Percentiles rank a stretch among this genome's conserved stretches.
Evolutionary conservation across 352 stramenopile genomes (phyloP).

Genomic region (Pythium sp.): DNA sequence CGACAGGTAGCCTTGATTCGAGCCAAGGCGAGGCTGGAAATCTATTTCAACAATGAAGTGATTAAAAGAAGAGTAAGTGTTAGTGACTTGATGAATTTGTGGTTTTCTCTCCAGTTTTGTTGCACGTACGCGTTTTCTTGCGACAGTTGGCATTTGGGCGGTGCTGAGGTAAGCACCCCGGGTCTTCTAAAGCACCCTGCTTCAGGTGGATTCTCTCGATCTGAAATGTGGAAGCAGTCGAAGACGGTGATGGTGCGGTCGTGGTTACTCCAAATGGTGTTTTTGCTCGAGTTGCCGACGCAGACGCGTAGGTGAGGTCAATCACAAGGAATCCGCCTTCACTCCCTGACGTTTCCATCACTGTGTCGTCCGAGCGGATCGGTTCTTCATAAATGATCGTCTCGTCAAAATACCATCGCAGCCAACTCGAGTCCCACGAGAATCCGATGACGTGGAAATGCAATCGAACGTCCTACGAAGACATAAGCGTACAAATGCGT

Average conservation of each 20-base stretch:
- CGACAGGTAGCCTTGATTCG: conserved; percentile 62
- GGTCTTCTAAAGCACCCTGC: conserved; percentile 26
- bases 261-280: neutral
- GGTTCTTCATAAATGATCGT: conserved; percentile 46
- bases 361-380: conserved; percentile 10
- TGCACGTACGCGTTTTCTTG: conserved; percentile 34
- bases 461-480: conserved; percentile 25
- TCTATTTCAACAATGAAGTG: conserved; percentile 16
- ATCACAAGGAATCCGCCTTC: neutral
- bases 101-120: neutral
- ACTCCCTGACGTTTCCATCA: neutral
- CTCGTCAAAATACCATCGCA: conserved; percentile 60
- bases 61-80: neutral
- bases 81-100: neutral
- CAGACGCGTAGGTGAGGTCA: neutral
- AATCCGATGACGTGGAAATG: conserved; percentile 35
- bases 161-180: conserved; percentile 30
- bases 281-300: neutral
- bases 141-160: conserved; percentile 38
- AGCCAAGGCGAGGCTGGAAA: conserved; percentile 51
- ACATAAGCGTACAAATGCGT: neutral
- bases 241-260: neutral
- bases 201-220: conserved; percentile 29
- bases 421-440: conserved; percentile 46
- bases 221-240: conserved; percentile 6